Conservation (phyloP, 2,329 filamentous ascomycete species). For the Paraphoma sp. region DNA sequence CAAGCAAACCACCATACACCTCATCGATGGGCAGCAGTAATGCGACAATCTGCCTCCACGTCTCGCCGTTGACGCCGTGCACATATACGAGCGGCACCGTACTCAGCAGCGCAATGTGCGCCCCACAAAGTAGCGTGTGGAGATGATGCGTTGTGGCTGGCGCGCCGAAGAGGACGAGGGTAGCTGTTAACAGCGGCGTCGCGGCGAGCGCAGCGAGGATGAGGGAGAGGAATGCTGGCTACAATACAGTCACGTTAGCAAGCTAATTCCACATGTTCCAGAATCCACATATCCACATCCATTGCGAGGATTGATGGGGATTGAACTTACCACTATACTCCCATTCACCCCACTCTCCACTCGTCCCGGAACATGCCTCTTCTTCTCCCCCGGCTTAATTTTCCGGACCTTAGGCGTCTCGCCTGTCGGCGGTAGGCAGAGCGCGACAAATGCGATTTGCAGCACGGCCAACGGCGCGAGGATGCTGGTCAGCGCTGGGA, state of each 20-base stretch:
- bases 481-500: constrained; percentile 65
- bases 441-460: constrained; percentile 66
- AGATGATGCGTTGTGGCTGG: constrained; percentile 81
- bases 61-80: constrained; percentile 75
- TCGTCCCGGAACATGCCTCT: constrained; percentile 30
- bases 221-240: constrained; percentile 77
- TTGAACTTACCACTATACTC: constrained; percentile 55
- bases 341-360: constrained; percentile 31
- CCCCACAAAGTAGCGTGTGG: constrained; percentile 80
- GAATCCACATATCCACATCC: too few relatives aligned
- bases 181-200: constrained; percentile 63
- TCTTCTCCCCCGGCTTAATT: constrained; percentile 56
- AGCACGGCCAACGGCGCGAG: constrained; percentile 68
- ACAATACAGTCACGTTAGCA: background rate
- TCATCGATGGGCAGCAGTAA: constrained; percentile 79
- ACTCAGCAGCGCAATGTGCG: constrained; percentile 80
- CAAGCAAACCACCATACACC: constrained; percentile 81
- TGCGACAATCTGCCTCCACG: constrained; percentile 74
- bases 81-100: constrained; percentile 84
- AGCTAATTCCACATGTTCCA: background rate
- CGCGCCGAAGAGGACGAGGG: constrained; percentile 88
- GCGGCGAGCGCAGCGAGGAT: constrained; percentile 62
- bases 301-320: too few relatives aligned
- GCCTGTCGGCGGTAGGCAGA: constrained; percentile 65
- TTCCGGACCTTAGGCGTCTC: constrained; percentile 54